phyloP scores from a whole-genome alignment of 1,284 basidiomycete genomes.

The Meripilus lineatus region DNA sequence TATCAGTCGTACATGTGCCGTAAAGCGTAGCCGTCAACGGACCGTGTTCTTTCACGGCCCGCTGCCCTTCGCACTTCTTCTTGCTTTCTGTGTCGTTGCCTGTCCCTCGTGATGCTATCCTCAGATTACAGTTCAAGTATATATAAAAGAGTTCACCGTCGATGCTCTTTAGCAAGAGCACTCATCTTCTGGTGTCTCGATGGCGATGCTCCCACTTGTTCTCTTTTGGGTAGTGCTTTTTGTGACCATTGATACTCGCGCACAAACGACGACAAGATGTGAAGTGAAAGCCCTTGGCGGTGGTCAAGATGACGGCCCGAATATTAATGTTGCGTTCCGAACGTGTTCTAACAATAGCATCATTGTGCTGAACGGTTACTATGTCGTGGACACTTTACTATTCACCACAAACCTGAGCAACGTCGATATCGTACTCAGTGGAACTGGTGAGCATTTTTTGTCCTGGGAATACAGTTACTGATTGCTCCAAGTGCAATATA shows the following conservation, averaged over 20 bases:
- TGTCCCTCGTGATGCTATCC: too few relatives aligned
- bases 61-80: too few relatives aligned
- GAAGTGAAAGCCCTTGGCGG: conserved; percentile 29
- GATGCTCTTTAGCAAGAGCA: too few relatives aligned
- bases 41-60: too few relatives aligned
- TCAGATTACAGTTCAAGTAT: too few relatives aligned
- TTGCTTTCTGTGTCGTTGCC: too few relatives aligned
- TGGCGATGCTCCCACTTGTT: too few relatives aligned
- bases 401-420: conserved; percentile 33
- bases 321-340: conserved; percentile 30
- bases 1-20: too few relatives aligned
- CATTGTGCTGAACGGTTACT: conserved; percentile 31
- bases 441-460: conserved; percentile 22
- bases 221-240: conserved; percentile 9
- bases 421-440: conserved; percentile 36
- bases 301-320: conserved; percentile 32
- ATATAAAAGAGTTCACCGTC: too few relatives aligned
- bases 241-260: conserved; percentile 3
- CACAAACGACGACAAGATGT: conserved; percentile 19
- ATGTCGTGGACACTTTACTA: conserved; percentile 37
- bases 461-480: background rate
- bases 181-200: too few relatives aligned
- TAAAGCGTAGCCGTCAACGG: too few relatives aligned
- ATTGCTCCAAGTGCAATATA: conserved; percentile 27
- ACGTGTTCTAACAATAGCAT: conserved; percentile 25